Evolutionary conservation across 2,329 filamentous ascomycete species (phyloP), one percentile per base, ranked within the genome.

Genomic region (Penicillium verrucosum): DNA sequence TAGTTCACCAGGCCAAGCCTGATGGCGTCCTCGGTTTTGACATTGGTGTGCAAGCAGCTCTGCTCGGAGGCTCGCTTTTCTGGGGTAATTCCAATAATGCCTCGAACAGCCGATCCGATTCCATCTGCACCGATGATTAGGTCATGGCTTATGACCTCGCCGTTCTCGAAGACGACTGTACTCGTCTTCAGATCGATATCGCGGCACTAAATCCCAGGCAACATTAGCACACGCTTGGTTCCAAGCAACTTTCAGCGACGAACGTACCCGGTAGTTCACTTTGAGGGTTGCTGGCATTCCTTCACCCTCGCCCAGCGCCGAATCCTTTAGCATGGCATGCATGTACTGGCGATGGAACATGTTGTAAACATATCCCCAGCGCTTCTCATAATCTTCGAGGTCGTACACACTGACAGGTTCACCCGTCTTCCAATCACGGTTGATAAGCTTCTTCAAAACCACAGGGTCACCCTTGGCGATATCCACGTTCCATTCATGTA

Each of bases 271-370:
- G 48, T 87, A 80, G 58, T 88, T 85, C 0, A 87, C 80, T 1
- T 79, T 53, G 2, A 88, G 66, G 60, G 74, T 78, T 0, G 77
- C 83, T 0, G 85, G 83, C 1, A 58, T 70, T 0, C 85, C 85
- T 40, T 78, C 74, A 0, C 85, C 85, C 43, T 68, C 64, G 16
- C 80, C 78, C 58, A 83, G 54, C 0, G 85, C 86, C 48, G 77
- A 75, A 21, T 87, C 83, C 74, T 81, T 85, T 25, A 89, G 70
- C 85, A 88, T 88, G 7, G 75, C 68, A 63, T 89, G 86, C 86
- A 89, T 88, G 59, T 88, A 80, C 65, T 87, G 83, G 0, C 86
- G 78, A 65, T 89, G 86, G 62, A 89, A 89, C 84, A 87, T 87
- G 70, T 88, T 85, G 69, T 88, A 87, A 0, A 82, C 80, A 69